Base-by-base conservation (phyloP, 495 filamentous ascomycete species). In the Penicillium chermesinum region DNA sequence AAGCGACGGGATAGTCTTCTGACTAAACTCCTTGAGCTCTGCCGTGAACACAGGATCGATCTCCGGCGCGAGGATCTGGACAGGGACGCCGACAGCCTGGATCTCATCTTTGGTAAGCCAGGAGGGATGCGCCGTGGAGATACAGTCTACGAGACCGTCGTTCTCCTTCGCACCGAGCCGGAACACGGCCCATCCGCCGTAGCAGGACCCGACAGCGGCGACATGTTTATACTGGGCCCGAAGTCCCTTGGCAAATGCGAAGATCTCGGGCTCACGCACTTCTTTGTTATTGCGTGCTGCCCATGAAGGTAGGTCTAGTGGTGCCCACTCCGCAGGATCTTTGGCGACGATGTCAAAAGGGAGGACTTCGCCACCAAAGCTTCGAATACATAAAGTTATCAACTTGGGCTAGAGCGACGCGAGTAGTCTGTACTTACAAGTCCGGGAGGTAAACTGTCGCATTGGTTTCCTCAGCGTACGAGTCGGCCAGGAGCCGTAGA, bases 61-160 rank as follows among this genome's bases (percentile, higher is more conserved):
- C 59, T 85, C 81, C 0, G 80, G 78, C 15, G 81, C 80, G 8
- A 82, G 52, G 15, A 84, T 61, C 63, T 85, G 80, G 30, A 75
- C 62, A 0, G 82, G 79, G 21, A 81, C 79, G 22, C 42, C 61
- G 3, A 83, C 55, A 4, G 55, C 65, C 14, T 77, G 64, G n/a
- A 84, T 66, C 53, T 85, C 80, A 35, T 61, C 52, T 45, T 73
- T 61, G 0, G 59, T 69, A 12, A 81, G 42, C 16, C 70, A 53
- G 7, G 68, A 74, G 1, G 81, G 81, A 59, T 85, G 81, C 1
- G 66, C 81, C 3, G 63, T 67, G 0, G 72, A 69, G 21, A 83
- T 66, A 41, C 62, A 72, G 51, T 83, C 78, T n/a, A 86, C 70
- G n/a, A 85, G 58, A 1, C 21, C 33, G 6, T 50, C 20, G 35